Evolutionary conservation across 2,329 filamentous ascomycete genomes (phyloP), one percentile per base, ranked within the genome.

Genomic region (Cladophialophora bantiana): DNA sequence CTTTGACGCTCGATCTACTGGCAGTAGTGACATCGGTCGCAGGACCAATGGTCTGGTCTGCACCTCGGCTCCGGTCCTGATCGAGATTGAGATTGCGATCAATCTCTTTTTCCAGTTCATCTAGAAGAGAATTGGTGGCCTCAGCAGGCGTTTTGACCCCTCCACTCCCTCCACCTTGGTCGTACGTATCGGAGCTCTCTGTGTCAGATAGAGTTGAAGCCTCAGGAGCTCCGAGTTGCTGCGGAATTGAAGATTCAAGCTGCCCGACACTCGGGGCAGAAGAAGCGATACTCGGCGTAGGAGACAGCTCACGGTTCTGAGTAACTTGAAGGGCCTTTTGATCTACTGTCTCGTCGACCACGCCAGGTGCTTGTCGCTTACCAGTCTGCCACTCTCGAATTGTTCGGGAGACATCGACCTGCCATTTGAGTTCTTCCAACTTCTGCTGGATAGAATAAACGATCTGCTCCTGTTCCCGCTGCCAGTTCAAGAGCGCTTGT

Each of bases 371-470:
- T 15, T 61, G 62, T 55, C 36, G 48, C 52, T 67, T 61, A 26
- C 68, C 72, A 3, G 58, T 63, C 42, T 75, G 74, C 80, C 79
- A 82, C 48, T 71, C 64, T 9, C 73, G 74, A 26, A 83, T 74
- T 7, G 78, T 74, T 45, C 78, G 77, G 64, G 82, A 83, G 26
- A 84, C 82, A 70, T 85, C 81, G 56, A 78, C 79, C 70, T 84
- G 80, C 62, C 76, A 79, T 50, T 82, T 79, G 31, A 87, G 74
- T 12, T 78, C 75, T 60, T 88, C 83, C 7, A 90, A 75, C 67
- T 85, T 86, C 1, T 77, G 77, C 10, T 84, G 79, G 9, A 89
- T 81, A 56, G 83, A 81, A 1, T 77, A 74, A 38, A 89, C 77
- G 3, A 84, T 70, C 15, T 56, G 80, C 3, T 77, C 74, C 42